Evolutionary conservation across 2,329 filamentous ascomycete genomes (phyloP), one percentile per base, ranked within the genome.

Genomic region (Dactylellina parvicollis): DNA sequence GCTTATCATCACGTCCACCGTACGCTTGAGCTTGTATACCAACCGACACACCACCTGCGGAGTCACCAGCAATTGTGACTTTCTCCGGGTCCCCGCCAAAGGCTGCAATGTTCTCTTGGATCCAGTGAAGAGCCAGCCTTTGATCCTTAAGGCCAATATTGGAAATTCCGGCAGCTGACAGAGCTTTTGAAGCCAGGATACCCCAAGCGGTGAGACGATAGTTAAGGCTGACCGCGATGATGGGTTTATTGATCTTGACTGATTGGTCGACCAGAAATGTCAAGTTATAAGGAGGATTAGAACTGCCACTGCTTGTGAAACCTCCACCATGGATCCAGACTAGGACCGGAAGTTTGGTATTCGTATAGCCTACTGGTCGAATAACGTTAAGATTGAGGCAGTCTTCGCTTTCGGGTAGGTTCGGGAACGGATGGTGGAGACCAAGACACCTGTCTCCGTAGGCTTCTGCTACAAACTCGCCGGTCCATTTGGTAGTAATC

Each of bases 11-110:
- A 46, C 83, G 78, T 0, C 74, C 54, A 28, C 49, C 57, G 14
- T 67, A 67, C 30, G 75, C 62, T 3, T 67, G 44, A 8, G 74
- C 34, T 3, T 75, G 70, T 14, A 62, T 55, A 36, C 75, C 65
- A n/a, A 75, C 75, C 4, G 69, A 74, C 8, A 54, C 70, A 20
- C 64, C 75, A 0, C 89, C 89, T 0, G 89, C 88, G 1, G 85
- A 88, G 78, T 93, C 88, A 24, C 91, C 91, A 88, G 89, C 92
- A 70, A 94, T 89, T 0, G 90, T 93, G 4, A 93, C 90, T 79
- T 90, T 90, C n/a, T 83, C 82, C 0, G 90, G 88, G 78, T 94
- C 90, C 12, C 92, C 92, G 8, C 92, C 92, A 78, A 95, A 96
- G 0, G 86, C 84, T 0, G 82, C 87, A 65, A 94, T 92, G 76